Percentiles rank a stretch among this genome's conserved stretches.
phyloP scores from a whole-genome alignment of 805 yeast genomes.

The Lachancea lanzarotensis region DNA sequence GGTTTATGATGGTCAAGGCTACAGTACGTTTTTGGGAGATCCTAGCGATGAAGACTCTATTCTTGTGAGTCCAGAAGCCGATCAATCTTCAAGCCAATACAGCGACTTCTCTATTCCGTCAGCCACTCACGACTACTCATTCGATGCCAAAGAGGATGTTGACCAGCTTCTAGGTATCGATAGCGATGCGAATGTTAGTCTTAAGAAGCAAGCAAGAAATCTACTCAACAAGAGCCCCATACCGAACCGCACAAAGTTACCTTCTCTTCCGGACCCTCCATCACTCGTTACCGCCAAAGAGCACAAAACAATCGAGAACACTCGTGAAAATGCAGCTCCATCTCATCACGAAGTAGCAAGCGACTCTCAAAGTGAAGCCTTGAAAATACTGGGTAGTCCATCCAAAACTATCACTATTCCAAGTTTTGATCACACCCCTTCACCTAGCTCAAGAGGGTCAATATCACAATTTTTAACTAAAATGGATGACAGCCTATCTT shows the following conservation, averaged over 20 bases:
- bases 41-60: neutral
- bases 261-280: neutral
- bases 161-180: slow-evolving; percentile 28
- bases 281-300: neutral
- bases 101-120: slow-evolving; percentile 24
- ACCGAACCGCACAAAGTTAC: neutral
- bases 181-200: slow-evolving; percentile 28
- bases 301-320: neutral
- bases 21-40: slow-evolving; percentile 24
- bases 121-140: slow-evolving; percentile 26
- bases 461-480: slow-evolving; percentile 22
- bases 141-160: slow-evolving; percentile 17
- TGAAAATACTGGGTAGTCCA: slow-evolving; percentile 25
- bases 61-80: neutral
- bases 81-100: neutral
- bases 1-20: slow-evolving; percentile 35
- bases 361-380: slow-evolving; percentile 9
- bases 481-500: slow-evolving; percentile 8
- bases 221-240: slow-evolving; percentile 10
- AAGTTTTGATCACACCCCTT: slow-evolving; percentile 16
- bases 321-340: neutral
- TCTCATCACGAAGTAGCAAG: neutral
- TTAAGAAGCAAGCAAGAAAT: slow-evolving; percentile 27
- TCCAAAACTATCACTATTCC: slow-evolving; percentile 25
- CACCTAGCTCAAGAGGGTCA: slow-evolving; percentile 16